Percentiles rank a stretch among this genome's conserved stretches.
phyloP scores from a whole-genome alignment of 208 protist genomes.

The Crithidia thermophila region DNA sequence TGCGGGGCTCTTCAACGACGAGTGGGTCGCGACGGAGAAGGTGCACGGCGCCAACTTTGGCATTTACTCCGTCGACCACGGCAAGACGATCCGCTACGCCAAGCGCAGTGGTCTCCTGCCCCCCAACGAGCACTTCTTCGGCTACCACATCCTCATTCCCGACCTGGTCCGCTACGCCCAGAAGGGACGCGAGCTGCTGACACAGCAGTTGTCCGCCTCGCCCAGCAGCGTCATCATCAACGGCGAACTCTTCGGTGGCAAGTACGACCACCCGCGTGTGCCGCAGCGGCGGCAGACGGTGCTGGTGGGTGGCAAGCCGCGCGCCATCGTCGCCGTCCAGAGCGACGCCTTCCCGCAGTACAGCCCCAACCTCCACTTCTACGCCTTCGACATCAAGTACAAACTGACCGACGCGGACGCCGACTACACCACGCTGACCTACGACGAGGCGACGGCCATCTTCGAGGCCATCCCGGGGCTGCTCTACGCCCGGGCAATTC shows the following conservation, averaged over 20 bases:
- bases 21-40: slow-evolving; percentile 91
- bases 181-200: slow-evolving; percentile 50
- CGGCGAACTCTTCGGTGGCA: slow-evolving; percentile 88
- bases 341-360: slow-evolving; percentile 88
- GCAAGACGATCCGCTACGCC: slow-evolving; percentile 61
- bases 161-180: slow-evolving; percentile 54
- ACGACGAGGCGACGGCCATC: slow-evolving; percentile 66
- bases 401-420: slow-evolving; percentile 26
- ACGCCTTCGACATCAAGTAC: slow-evolving; percentile 91
- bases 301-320: slow-evolving; percentile 56
- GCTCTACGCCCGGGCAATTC: slow-evolving; percentile 75
- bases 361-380: slow-evolving; percentile 86
- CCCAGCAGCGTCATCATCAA: slow-evolving; percentile 74
- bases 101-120: slow-evolving; percentile 87
- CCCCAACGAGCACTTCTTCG: slow-evolving; percentile 84
- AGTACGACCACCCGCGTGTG: slow-evolving; percentile 84
- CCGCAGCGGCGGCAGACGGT: slow-evolving; percentile 50
- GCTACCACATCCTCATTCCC: slow-evolving; percentile 80
- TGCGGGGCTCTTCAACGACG: slow-evolving; percentile 63
- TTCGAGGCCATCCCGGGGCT: slow-evolving; percentile 75
- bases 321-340: slow-evolving; percentile 67
- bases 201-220: slow-evolving; percentile 18
- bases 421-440: slow-evolving; percentile 58
- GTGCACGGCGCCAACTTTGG: slow-evolving; percentile 91
- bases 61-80: slow-evolving; percentile 74